Base-by-base conservation (phyloP, 2,329 filamentous ascomycete species). In the Neospermospora avenae region DNA sequence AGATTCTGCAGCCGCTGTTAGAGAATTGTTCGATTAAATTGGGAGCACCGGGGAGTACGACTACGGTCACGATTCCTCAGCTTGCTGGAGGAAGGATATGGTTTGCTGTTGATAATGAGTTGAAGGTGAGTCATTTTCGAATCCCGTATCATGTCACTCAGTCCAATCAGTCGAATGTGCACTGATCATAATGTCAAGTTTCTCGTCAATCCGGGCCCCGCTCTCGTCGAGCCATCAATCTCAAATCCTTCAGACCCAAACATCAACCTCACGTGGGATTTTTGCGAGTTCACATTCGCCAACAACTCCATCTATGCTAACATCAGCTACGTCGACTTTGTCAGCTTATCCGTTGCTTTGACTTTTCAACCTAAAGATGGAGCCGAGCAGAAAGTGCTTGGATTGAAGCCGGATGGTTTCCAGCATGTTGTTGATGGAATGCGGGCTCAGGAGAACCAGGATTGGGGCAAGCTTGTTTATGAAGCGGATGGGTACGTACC, bases 241-340 rank as follows among this genome's bases (percentile, higher is more conserved):
- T 87, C 83, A 28, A 92, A 92, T 72, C 72, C 78, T 0, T 72
- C 78, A 0, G 87, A 90, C 68, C 74, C 80, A 1, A 90, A 89
- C 72, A 85, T 85, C 70, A 76, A 81, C 35, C 74, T 81, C 44
- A 74, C 78, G 59, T 90, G 87, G 87, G 81, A 80, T 34, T 90
- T 90, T 70, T 84, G 81, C 75, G 87, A 90, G 73, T 86, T 89
- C 67, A 88, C 86, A 14, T 88, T 81, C 74, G 88, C 88, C 71
- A 68, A 74, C 39, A 69, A 72, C 28, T 79, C 88, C 72, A 74
- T 89, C 4, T 90, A 84, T 69, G 84, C 83, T 66, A 89, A 89
- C 67, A 86, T 93, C 67, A 85, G 81, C 63, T 87, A 88, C 71
- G 90, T 93, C 57, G 89, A 93, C 76, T 93, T 93, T 74, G 82